A percentile compares a stretch with the other conserved stretches of the same genome.
These are phyloP conservation scores for Melastoma candidum DNA, from an alignment of 441 rosid genomes.

Conservation along the genomic window DNA sequence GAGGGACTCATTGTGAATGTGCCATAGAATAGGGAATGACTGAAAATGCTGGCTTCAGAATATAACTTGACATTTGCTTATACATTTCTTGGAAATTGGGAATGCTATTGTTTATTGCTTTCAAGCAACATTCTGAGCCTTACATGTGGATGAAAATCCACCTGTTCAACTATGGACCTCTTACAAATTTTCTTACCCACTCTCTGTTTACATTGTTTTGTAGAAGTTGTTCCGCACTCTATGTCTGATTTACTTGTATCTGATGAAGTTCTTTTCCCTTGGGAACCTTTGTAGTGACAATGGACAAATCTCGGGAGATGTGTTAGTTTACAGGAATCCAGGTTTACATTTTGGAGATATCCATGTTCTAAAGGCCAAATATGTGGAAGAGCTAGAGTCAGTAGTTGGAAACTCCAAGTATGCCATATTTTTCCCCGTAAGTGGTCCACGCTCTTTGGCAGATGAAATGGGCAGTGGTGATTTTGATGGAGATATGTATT, in stretches of 20 bases:
- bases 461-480: conserved; percentile 80
- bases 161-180: too few relatives aligned
- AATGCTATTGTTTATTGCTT: conserved; percentile 1
- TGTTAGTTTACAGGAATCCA: conserved; percentile 68
- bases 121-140: background rate
- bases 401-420: conserved; percentile 57
- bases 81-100: background rate
- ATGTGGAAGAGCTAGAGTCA: conserved; percentile 38
- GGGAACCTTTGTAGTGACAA: conserved; percentile 31
- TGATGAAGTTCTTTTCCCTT: background rate
- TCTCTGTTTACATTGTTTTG: background rate
- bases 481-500: conserved; percentile 69
- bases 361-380: conserved; percentile 54
- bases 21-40: too few relatives aligned
- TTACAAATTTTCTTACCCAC: too few relatives aligned
- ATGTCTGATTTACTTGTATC: background rate
- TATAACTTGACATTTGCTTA: background rate
- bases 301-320: conserved; percentile 70
- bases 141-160: too few relatives aligned
- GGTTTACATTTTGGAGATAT: conserved; percentile 80
- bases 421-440: conserved; percentile 58
- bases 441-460: conserved; percentile 64
- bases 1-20: too few relatives aligned
- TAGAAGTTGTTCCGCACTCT: background rate
- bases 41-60: too few relatives aligned